These are phyloP conservation scores for Cornus suecica DNA, from an alignment of 148 eudicot genomes.

Conservation along the genomic window DNA sequence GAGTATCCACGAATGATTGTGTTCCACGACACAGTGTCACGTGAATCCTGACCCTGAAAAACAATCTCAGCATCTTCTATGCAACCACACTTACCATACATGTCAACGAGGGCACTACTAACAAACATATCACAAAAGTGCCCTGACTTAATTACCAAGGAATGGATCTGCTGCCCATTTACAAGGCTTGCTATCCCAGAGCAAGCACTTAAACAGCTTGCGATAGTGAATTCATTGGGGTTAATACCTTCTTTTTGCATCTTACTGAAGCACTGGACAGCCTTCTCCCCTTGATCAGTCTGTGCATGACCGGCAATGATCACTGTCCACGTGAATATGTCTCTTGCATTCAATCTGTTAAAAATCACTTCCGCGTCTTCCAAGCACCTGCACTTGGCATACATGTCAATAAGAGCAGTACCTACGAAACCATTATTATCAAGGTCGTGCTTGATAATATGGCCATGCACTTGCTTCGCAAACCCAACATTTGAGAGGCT, in stretches of 20 bases:
- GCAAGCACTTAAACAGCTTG: slow-evolving; percentile 42
- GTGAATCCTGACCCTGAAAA: slow-evolving; percentile 23
- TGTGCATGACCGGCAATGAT: slow-evolving; percentile 41
- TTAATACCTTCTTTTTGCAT: slow-evolving; percentile 39
- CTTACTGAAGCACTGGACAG: slow-evolving; percentile 30
- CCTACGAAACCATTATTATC: slow-evolving; percentile 22
- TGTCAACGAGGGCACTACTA: slow-evolving; percentile 40
- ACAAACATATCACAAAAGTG: slow-evolving; percentile 30
- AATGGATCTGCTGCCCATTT: slow-evolving; percentile 39
- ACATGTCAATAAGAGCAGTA: slow-evolving; percentile 48
- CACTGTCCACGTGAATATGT: slow-evolving; percentile 39
- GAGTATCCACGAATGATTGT: slow-evolving; percentile 36
- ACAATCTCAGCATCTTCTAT: slow-evolving; percentile 34
- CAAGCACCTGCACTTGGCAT: slow-evolving; percentile 34
- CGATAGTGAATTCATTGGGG: slow-evolving; percentile 46
- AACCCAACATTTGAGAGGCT: slow-evolving; percentile 22
- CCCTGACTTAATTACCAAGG: slow-evolving; percentile 39
- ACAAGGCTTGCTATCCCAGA: slow-evolving; percentile 35
- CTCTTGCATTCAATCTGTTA: slow-evolving; percentile 27
- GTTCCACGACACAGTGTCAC: slow-evolving; percentile 47
- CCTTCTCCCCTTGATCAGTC: slow-evolving; percentile 39
- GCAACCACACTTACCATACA: slow-evolving; percentile 53
- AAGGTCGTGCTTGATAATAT: slow-evolving; percentile 26
- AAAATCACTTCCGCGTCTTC: slow-evolving; percentile 28
- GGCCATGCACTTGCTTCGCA: slow-evolving; percentile 50